Base-by-base conservation (phyloP, 1,284 basidiomycete species). In the Earliella scabrosa region DNA sequence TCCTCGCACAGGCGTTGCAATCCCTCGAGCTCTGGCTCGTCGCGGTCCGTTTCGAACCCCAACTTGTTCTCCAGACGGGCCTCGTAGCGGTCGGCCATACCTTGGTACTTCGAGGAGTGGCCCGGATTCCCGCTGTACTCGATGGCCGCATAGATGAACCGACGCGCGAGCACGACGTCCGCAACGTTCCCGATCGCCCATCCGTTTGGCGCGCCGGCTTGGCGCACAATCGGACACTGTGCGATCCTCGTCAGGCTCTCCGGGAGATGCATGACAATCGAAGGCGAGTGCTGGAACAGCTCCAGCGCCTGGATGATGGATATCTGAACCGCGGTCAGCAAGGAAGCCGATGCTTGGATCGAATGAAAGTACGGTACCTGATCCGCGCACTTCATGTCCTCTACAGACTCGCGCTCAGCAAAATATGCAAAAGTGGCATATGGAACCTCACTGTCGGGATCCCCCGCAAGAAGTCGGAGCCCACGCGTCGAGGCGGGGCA, bases 141-240 rank as follows among this genome's bases (percentile, higher is more conserved):
- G 36, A 65, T 29, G 2, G 63, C 65, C 24, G 59, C 57, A 49
- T 61, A 79, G 10, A 69, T 61, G 32, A 67, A 48, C 24, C 64
- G 60, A 10, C 69, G 67, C 6, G 69, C 69, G 51, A 68, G 61
- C 21, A 66, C 61, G 32, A 69, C 68, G 45, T 68, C 67, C 16
- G 58, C 40, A 35, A 66, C 62, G 52, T 71, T 71, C 6, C 69
- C 69, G 34, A 60, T 54, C 7, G 65, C 56, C 49, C 64, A 68
- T 13, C 53, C 60, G 20, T 34, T 39, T 0, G 43, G 29, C 0
- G 49, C 49, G 16, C 58, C 59, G 0, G 65, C 34, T 41, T 53
- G 54, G 38, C 64, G 66, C 5, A 68, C 57, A 44, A 71, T 69
- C 8, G 66, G 66, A 29, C 48, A 53, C 31, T 66, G 59, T 4